Percentiles rank a stretch among this genome's conserved stretches.
Conservation (phyloP, 495 filamentous ascomycete genomes). For the Hypoxylon intermedium region DNA sequence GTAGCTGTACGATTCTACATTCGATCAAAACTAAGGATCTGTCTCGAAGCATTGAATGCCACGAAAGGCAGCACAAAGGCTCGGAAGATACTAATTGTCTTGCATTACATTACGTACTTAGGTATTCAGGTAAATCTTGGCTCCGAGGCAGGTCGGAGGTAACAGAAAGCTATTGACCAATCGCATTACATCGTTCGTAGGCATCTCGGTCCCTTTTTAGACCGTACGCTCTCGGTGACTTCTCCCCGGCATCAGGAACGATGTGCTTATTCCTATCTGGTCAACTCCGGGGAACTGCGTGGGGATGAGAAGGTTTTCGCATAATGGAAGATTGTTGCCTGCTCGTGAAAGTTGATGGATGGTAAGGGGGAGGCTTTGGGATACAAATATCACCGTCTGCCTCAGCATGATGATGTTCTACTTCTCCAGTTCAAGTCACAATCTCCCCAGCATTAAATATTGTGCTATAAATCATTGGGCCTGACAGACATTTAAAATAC, state of each 20-base stretch:
- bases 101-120: neutral
- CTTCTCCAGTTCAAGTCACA: neutral
- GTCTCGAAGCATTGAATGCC: no score
- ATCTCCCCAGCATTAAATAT: no score
- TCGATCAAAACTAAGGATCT: no score
- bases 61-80: no score
- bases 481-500: neutral
- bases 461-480: no score
- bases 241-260: neutral
- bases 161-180: constrained; percentile 9
- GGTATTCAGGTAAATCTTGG: neutral
- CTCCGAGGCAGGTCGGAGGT: constrained; percentile 36
- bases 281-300: constrained; percentile 8
- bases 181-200: constrained; percentile 27
- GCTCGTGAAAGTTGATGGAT: no score
- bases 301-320: neutral
- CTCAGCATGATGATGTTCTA: neutral
- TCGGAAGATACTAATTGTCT: no score
- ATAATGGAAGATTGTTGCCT: neutral
- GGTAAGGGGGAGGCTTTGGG: no score
- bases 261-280: neutral
- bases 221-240: neutral
- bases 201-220: neutral
- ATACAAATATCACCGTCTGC: constrained; percentile 14
- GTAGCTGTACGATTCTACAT: no score